Evolutionary conservation across 306 rosid genomes (phyloP).

Genomic region (Glycine soja): DNA sequence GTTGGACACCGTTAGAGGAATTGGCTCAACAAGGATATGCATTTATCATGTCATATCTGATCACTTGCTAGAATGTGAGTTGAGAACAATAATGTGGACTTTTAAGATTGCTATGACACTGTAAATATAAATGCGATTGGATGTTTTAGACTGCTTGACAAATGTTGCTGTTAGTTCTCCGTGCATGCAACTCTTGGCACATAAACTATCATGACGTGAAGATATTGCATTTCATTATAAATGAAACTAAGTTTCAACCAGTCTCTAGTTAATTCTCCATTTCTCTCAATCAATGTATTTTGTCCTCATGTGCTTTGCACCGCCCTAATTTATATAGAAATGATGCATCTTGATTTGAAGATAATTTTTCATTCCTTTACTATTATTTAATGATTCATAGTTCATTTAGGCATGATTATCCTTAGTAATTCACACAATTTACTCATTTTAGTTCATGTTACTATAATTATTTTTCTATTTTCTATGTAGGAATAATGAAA

Average conservation of each 20-base stretch:
- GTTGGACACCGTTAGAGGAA: background rate
- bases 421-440: too few relatives aligned
- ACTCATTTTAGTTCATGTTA: too few relatives aligned
- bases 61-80: background rate
- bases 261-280: background rate
- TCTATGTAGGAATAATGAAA: too few relatives aligned
- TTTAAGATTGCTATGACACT: background rate
- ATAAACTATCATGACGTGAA: background rate
- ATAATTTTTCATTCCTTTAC: too few relatives aligned
- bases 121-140: background rate
- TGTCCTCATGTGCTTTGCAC: too few relatives aligned
- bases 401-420: too few relatives aligned
- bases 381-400: too few relatives aligned
- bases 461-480: too few relatives aligned
- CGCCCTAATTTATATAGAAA: too few relatives aligned
- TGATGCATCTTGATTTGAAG: too few relatives aligned
- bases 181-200: background rate
- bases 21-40: background rate
- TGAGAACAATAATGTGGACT: background rate
- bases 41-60: background rate
- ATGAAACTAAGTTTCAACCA: background rate
- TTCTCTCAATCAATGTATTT: background rate
- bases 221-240: background rate
- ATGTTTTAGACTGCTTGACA: background rate
- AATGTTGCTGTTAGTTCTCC: background rate